Evolutionary conservation across 495 filamentous ascomycete genomes (phyloP), one percentile per base, ranked within the genome.

Genomic region (Durotheca rogersii): DNA sequence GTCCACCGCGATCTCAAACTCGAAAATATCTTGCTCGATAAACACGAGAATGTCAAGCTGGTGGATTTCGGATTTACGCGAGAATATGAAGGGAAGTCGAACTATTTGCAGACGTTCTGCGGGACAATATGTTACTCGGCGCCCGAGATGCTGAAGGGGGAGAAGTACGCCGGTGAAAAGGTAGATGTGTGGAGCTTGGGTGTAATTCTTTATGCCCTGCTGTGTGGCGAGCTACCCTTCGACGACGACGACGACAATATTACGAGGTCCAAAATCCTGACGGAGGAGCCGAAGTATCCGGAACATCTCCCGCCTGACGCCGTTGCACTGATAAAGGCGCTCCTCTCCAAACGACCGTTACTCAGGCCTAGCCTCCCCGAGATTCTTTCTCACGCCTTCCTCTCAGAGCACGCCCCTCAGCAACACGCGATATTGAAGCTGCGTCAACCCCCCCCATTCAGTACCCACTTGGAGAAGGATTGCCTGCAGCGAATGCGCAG

Each of bases 161-260:
- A 98, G 69, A 97, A 94, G 65, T 98, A 98, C 64, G 91, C 90
- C 0, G 91, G 90, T 1, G 91, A 96, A 71, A 95, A 94, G 67
- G 93, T 98, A 45, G 93, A 98, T 65, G 89, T 97, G 4, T 98
- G 93, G 93, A 97, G 93, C 66, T 69, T 98, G 59, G 93, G 93
- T 0, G 90, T 97, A 38, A 98, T 98, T 53, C 79, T 98, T 15
- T 97, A 94, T 68, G 91, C 93, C 29, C 75, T 98, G 23, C 74
- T 98, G 38, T 87, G 85, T 32, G 93, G 93, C 31, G 94, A 97
- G 68, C 78, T 98, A 15, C 93, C 93, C 4, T 98, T 92, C 61
- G 93, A 98, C 60, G 93, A 98, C 43, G 93, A 96, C 60, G 82
- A 92, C 58, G 92, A 96, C 56, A 81, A 80, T 49, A 73, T 84